Evolutionary conservation across 371 early-diverging fungal species (phyloP).

Genomic region (Apophysomyces elegans): DNA sequence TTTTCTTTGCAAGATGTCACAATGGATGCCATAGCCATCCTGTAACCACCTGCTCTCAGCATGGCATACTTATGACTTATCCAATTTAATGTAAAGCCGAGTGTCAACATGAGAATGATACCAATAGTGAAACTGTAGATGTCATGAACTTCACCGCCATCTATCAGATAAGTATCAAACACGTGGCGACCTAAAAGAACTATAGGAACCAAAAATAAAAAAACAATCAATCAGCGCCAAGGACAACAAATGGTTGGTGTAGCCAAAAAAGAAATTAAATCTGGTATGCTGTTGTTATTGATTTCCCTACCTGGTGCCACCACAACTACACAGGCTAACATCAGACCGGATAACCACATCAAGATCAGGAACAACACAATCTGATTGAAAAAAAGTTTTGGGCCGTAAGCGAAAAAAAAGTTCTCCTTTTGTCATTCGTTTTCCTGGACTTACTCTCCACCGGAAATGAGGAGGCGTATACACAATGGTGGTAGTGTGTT

Average conservation of each 20-base stretch:
- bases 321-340: constrained; percentile 45
- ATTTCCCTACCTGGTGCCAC: constrained; percentile 43
- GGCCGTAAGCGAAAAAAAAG: too few relatives aligned
- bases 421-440: too few relatives aligned
- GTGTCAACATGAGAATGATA: not conserved
- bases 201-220: constrained; percentile 15
- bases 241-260: not conserved
- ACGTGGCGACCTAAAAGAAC: constrained; percentile 55
- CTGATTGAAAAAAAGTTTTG: not conserved
- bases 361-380: constrained; percentile 40
- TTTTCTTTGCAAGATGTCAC: constrained; percentile 13
- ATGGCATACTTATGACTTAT: constrained; percentile 13
- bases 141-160: constrained; percentile 48
- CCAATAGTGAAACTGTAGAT: constrained; percentile 46
- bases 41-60: constrained; percentile 12
- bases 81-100: constrained; percentile 6
- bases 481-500: constrained; percentile 52
- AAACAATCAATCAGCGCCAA: not conserved
- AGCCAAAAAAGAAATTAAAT: not conserved
- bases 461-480: constrained; percentile 63
- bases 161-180: constrained; percentile 27
- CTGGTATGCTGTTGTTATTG: constrained; percentile 24
- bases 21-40: not conserved
- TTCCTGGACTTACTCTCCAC: not conserved
- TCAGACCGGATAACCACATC: constrained; percentile 55